Evolutionary conservation across 2,329 filamentous ascomycete genomes (phyloP).

Genomic region (Diaporthe capsici): DNA sequence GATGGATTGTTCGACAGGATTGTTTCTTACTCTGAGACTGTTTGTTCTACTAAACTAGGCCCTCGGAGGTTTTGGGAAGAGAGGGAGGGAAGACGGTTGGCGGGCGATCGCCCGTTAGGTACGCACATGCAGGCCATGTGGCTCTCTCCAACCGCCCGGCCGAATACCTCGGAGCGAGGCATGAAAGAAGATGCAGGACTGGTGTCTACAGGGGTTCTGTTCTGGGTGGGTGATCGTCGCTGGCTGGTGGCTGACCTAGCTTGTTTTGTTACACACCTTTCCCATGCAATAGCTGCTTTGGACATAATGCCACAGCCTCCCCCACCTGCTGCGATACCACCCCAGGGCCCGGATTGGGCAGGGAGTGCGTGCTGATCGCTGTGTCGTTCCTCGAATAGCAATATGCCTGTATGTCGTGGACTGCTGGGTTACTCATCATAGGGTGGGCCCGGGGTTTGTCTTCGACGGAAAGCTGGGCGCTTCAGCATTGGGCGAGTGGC

Average conservation of each 20-base stretch:
- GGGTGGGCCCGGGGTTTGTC: conserved; percentile 2
- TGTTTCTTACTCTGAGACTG: conserved; percentile 15
- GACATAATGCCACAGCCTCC: neutral
- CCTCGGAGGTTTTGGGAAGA: neutral
- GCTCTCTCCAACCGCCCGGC: conserved; percentile 19
- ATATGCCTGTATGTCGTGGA: neutral
- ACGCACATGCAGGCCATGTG: conserved; percentile 11
- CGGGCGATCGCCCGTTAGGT: conserved; percentile 12
- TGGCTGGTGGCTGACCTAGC: conserved; percentile 9
- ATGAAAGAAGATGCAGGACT: neutral
- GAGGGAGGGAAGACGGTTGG: neutral
- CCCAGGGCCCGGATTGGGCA: conserved; percentile 11
- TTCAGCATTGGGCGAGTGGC: neutral
- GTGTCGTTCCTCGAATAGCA: conserved; percentile 9
- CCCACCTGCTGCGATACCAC: conserved; percentile 3
- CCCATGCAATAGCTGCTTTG: conserved; percentile 5
- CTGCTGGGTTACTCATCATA: conserved; percentile 5
- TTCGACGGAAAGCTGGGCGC: conserved; percentile 14
- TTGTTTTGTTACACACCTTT: conserved; percentile 3
- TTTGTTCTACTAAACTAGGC: conserved; percentile 5
- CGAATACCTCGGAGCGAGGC: conserved; percentile 11
- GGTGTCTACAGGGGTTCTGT: neutral
- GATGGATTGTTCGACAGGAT: neutral
- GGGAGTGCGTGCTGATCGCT: conserved; percentile 9
- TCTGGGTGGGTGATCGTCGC: conserved; percentile 16